Evolutionary conservation across 2,329 filamentous ascomycete genomes (phyloP), one percentile per base, ranked within the genome.

Genomic region (Verticillium nubilum): DNA sequence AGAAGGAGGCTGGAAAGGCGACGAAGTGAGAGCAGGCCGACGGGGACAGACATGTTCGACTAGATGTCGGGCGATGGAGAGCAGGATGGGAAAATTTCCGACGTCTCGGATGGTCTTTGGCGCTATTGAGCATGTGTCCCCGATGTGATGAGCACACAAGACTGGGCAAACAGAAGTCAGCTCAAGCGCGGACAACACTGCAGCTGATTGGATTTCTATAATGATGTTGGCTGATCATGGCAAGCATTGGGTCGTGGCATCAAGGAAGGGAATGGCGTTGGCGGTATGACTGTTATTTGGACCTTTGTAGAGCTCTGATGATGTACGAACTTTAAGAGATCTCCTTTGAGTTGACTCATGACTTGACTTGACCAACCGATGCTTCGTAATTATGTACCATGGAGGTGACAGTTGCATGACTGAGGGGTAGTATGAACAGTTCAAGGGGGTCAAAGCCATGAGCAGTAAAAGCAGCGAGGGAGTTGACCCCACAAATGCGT

Each of bases 1-100:
- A 74, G 85, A 68, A 78, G 85, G 65, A 76, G 85, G 64, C 69
- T 80, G 61, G 85, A 88, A 70, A 76, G 76, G 60, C 68, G 85
- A 65, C 71, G 74, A 71, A 72, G 77, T 65, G 64, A 76, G 66
- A 70, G 75, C 69, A 59, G 71, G 53, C 73, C 70, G 52, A 67
- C 68, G 2, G 72, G 68, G 52, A 65, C 64, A 19, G 74, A 76
- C 62, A 76, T 76, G 73, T 76, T 72, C 64, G 72, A 76, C 33
- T 74, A 70, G 60, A 54, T 58, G 60, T 57, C 37, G 55, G 19
- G 25, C 19, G 9, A 23, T 9, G 19, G 25, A 12, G 42, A 23
- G 42, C n/a, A 23, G 12, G 42, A 50, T 26, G 42, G 13, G 42
- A 10, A 50, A 50, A 23, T 10, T 9, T 50, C 42, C n/a, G n/a